Conservation (phyloP, 2,329 filamentous ascomycete genomes). For the Chaetomium sp. region DNA sequence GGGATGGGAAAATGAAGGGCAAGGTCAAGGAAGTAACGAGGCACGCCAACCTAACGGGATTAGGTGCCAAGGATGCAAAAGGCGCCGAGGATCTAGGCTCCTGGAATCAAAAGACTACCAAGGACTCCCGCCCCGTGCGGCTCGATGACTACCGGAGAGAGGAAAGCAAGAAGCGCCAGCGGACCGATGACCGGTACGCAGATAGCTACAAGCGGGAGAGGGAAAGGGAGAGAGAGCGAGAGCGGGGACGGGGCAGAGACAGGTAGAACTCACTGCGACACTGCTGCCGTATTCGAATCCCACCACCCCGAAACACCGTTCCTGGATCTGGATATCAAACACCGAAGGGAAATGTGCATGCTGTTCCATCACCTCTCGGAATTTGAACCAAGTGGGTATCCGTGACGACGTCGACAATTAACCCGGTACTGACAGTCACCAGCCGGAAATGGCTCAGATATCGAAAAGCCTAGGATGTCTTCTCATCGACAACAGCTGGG, state of each 20-base stretch:
- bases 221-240: slow-evolving; percentile 48
- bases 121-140: slow-evolving; percentile 48
- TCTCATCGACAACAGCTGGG: not conserved
- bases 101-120: slow-evolving; percentile 70
- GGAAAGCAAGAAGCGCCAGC: slow-evolving; percentile 48
- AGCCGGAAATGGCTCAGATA: not conserved
- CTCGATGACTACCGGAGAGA: slow-evolving; percentile 55
- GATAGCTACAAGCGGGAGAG: slow-evolving; percentile 51
- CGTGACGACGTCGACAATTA: not conserved
- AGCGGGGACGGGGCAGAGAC: slow-evolving; percentile 36
- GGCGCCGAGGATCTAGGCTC: slow-evolving; percentile 72
- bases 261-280: slow-evolving; percentile 21
- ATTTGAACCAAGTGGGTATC: not conserved
- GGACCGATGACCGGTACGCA: slow-evolving; percentile 45
- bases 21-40: slow-evolving; percentile 68
- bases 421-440: not conserved
- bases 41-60: slow-evolving; percentile 79
- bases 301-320: not conserved
- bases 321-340: not conserved
- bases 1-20: slow-evolving; percentile 70
- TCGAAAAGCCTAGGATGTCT: not conserved
- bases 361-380: not conserved
- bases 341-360: not conserved
- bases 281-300: slow-evolving; percentile 12
- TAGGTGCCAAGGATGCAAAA: slow-evolving; percentile 82